Evolutionary conservation across 805 yeast genomes (phyloP).

Genomic region (Phaffomyces thermotolerans): DNA sequence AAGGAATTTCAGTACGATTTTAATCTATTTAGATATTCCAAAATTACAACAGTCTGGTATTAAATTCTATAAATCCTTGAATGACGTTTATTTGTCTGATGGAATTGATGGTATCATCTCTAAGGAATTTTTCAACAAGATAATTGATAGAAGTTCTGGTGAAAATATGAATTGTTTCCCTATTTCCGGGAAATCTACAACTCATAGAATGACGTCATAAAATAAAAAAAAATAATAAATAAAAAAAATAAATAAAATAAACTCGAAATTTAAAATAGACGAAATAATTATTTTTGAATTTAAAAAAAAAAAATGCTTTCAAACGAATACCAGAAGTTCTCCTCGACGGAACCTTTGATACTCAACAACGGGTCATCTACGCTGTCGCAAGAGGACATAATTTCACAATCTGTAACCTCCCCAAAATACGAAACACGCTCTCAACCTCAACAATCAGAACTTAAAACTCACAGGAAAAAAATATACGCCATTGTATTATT

Average conservation of each 20-base stretch:
- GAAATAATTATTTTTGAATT: no score
- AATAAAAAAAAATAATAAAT: no score
- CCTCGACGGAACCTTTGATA: no score
- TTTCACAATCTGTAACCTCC: neutral
- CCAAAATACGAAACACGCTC: neutral
- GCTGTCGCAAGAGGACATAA: no score
- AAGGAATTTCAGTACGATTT: slow-evolving; percentile 45
- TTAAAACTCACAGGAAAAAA: slow-evolving; percentile 17
- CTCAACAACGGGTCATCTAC: no score
- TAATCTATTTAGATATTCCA: slow-evolving; percentile 55
- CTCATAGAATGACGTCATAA: no score
- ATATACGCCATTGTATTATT: slow-evolving; percentile 40
- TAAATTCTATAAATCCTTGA: slow-evolving; percentile 57
- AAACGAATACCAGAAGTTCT: no score
- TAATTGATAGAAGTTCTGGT: slow-evolving; percentile 23
- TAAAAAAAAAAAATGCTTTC: no score
- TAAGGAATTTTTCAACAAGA: slow-evolving; percentile 34
- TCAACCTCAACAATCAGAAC: neutral
- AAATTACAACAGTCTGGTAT: slow-evolving; percentile 34
- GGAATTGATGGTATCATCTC: slow-evolving; percentile 55
- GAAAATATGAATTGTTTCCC: no score
- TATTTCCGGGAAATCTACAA: neutral
- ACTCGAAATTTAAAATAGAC: no score
- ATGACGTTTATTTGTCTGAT: slow-evolving; percentile 65
- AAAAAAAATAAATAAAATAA: no score